Percentiles rank a stretch among this genome's conserved stretches.
These are phyloP conservation scores for Podosphaera xanthii DNA, from an alignment of 2,329 filamentous ascomycete species.

Conservation along the genomic window DNA sequence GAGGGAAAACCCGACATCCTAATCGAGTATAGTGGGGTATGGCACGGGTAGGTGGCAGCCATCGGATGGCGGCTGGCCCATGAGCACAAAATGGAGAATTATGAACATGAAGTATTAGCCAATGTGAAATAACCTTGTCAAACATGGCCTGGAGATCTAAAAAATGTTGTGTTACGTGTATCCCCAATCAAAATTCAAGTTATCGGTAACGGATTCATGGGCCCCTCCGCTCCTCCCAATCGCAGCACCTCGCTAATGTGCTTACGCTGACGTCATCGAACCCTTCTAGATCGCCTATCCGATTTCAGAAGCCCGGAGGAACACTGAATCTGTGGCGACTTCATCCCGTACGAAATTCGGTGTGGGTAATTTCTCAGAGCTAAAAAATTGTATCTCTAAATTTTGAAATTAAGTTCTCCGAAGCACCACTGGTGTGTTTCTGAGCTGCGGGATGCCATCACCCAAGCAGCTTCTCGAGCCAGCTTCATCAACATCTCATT, in stretches of 20 bases:
- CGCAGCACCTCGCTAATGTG: neutral
- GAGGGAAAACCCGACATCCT: no score
- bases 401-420: neutral
- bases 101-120: no score
- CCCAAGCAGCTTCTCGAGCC: neutral
- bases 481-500: neutral
- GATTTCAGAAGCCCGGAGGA: neutral
- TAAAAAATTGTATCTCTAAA: neutral
- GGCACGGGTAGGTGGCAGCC: no score
- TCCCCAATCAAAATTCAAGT: neutral
- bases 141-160: no score
- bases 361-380: neutral
- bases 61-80: no score
- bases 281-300: neutral
- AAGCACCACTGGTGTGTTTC: no score
- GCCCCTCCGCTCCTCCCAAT: neutral
- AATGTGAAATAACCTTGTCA: no score
- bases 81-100: no score
- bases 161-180: neutral
- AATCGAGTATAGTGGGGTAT: no score
- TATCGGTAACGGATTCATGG: neutral
- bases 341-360: neutral
- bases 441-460: neutral
- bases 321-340: neutral
- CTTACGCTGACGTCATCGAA: neutral